Evolutionary conservation across 805 yeast species (phyloP).

Genomic region (Kodamaea hsintzibuensis): DNA sequence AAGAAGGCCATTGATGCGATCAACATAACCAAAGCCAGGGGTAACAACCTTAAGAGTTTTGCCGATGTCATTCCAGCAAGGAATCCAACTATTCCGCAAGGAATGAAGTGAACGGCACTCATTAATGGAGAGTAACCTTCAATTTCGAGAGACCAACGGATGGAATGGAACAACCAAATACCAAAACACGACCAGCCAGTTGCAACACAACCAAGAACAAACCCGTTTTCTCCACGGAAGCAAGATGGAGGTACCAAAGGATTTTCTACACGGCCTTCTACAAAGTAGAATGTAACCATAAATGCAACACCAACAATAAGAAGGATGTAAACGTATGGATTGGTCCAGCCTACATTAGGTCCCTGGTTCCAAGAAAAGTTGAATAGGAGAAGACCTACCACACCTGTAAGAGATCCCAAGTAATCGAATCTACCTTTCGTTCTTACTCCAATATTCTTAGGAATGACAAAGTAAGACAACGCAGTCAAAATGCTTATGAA

Average conservation of each 20-base stretch:
- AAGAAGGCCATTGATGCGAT: constrained; percentile 15
- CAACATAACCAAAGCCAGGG: constrained; percentile 16
- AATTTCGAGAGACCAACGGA: constrained; percentile 16
- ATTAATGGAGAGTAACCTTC: constrained; percentile 13
- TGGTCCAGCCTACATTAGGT: constrained; percentile 20
- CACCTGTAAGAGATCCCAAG: constrained; percentile 21
- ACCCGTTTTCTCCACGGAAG: constrained; percentile 18
- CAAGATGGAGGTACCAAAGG: constrained; percentile 17
- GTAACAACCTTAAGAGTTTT: constrained; percentile 8
- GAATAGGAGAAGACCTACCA: constrained; percentile 17
- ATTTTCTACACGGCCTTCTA: constrained; percentile 11
- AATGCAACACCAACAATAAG: constrained; percentile 17
- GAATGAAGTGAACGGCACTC: constrained; percentile 21
- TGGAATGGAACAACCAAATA: constrained; percentile 17
- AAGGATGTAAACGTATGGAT: constrained; percentile 18
- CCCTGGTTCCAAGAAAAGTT: constrained; percentile 24
- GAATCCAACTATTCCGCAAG: constrained; percentile 16
- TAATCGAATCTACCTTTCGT: constrained; percentile 25
- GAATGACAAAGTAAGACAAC: constrained; percentile 26
- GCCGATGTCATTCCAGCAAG: constrained; percentile 14
- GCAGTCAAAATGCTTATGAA: constrained; percentile 17
- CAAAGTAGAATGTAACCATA: constrained; percentile 12
- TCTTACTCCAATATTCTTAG: constrained; percentile 24
- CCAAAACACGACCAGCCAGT: constrained; percentile 24
- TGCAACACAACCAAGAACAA: constrained; percentile 18